Evolutionary conservation across 2,329 filamentous ascomycete genomes (phyloP), one percentile per base, ranked within the genome.

Genomic region (Allantophomopsis cytisporea): DNA sequence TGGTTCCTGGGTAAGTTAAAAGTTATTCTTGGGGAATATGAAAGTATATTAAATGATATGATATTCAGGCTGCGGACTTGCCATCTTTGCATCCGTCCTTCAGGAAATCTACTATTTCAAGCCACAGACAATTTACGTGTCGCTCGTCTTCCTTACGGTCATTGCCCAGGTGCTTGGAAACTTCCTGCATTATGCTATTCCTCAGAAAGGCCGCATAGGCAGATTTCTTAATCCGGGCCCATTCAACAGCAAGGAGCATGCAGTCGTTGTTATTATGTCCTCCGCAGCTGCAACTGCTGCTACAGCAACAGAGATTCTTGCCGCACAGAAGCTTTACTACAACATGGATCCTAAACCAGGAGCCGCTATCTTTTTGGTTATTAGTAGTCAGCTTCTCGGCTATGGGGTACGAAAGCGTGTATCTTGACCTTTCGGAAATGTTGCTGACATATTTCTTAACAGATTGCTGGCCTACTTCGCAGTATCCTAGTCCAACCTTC

Each of bases 201-300:
- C 62, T 2, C 50, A 50, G 16, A 50, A 47, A 32, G 59, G 58
- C 10, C 32, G 45, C 8, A 40, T 63, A 34, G 56, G 57, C 5
- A 47, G 52, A 2, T 62, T 53, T 34, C 40, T 64, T n/a, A 65
- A 64, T 23, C 62, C 62, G 3, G 47, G 50, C 15, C 55, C 60
- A 2, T 60, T 59, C 48, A 60, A 60, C 39, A 39, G 35, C n/a
- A 60, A 59, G 37, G 56, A 59, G 42, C 55, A 59, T 45, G 48
- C 48, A 1, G 52, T 55, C 31, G 47, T 80, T 40, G 69, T 75
- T 17, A 71, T 79, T 47, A 80, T 80, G 75, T 79, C 82, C 13
- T 75, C 80, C 52, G 77, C 83, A 5, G 76, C 78, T 5, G 82
- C 77, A 63, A 37, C 75, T 69, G 57, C 58, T 43, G 63, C 5